Evolutionary conservation across 352 stramenopile species (phyloP).

Genomic region (Phytophthora hibernalis): DNA sequence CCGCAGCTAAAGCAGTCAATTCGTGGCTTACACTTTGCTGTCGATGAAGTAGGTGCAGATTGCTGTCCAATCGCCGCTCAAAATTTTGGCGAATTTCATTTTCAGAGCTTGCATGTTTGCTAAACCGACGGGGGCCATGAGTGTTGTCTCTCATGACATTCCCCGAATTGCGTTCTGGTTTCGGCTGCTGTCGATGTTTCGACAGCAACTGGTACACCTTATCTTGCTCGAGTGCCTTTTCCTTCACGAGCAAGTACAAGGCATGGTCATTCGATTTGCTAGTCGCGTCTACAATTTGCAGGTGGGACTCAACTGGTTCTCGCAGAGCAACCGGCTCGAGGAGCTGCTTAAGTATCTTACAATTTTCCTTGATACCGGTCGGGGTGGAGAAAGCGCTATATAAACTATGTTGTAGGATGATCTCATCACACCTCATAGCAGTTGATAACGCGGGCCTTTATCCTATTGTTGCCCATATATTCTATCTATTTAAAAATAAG

Average conservation of each 20-base stretch:
- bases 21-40: too few relatives aligned
- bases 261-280: constrained; percentile 11
- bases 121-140: background rate
- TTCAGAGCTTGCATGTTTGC: background rate
- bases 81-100: background rate
- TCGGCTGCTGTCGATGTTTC: background rate
- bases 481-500: too few relatives aligned
- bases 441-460: constrained; percentile 27
- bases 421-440: constrained; percentile 25
- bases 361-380: constrained; percentile 18
- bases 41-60: too few relatives aligned
- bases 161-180: background rate
- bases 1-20: too few relatives aligned
- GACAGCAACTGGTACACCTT: constrained; percentile 6
- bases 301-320: constrained; percentile 11
- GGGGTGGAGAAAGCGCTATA: constrained; percentile 17
- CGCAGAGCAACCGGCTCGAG: constrained; percentile 16
- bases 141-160: background rate
- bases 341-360: constrained; percentile 1
- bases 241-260: constrained; percentile 20
- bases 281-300: background rate
- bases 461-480: too few relatives aligned
- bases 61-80: too few relatives aligned
- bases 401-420: constrained; percentile 28
- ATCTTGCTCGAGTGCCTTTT: constrained; percentile 37